Evolutionary conservation across 495 filamentous ascomycete genomes (phyloP).

Genomic region (Penicillium angulare): DNA sequence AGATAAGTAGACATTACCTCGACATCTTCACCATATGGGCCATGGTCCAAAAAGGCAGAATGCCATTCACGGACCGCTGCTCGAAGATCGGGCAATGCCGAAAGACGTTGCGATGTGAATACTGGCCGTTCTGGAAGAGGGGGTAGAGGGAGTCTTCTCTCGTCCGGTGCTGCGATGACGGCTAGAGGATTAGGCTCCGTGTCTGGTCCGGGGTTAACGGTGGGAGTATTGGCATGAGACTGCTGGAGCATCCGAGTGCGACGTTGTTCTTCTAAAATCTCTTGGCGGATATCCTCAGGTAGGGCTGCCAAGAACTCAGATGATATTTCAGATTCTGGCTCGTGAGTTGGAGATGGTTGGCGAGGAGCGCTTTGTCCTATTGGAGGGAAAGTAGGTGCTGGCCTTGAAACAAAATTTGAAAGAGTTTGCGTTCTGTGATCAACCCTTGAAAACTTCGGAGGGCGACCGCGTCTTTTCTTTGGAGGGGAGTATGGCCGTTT

Average conservation of each 20-base stretch:
- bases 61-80: constrained; percentile 67
- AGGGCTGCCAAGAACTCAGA: constrained; percentile 75
- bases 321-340: constrained; percentile 51
- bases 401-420: constrained; percentile 58
- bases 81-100: constrained; percentile 53
- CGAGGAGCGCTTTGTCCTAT: constrained; percentile 4
- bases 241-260: constrained; percentile 52
- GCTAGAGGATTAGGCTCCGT: neutral
- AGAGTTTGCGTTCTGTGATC: constrained; percentile 53
- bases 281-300: constrained; percentile 73
- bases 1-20: constrained; percentile 67
- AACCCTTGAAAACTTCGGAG: constrained; percentile 36
- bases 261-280: constrained; percentile 72
- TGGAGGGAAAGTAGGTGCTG: constrained; percentile 13
- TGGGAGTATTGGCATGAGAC: constrained; percentile 23
- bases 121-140: constrained; percentile 56
- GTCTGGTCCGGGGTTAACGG: constrained; percentile 1
- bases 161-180: neutral
- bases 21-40: constrained; percentile 77
- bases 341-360: constrained; percentile 18
- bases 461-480: constrained; percentile 56
- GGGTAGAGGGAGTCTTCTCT: constrained; percentile 47
- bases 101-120: constrained; percentile 64
- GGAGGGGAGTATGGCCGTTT: constrained; percentile 56
- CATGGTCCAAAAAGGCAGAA: constrained; percentile 60